Evolutionary conservation across 1,139 yeast species (phyloP).

Genomic region (Sugiyamaella paludigena): DNA sequence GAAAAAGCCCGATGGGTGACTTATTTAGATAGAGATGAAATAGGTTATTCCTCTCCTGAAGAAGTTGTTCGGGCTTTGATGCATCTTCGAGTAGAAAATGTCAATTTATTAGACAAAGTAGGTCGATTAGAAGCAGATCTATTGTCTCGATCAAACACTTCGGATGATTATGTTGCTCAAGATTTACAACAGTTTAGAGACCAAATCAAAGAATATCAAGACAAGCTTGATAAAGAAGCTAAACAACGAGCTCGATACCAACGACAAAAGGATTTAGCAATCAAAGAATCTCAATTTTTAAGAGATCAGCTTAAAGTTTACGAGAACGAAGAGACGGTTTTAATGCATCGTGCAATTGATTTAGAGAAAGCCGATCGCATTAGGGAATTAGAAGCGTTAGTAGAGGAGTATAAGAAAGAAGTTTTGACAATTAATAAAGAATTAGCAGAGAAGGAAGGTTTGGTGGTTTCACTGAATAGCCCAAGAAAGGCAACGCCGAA

Average conservation of each 20-base stretch:
- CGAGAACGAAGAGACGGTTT: conserved; percentile 33
- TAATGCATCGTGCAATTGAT: conserved; percentile 18
- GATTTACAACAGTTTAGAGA: conserved; percentile 39
- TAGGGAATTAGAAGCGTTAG: conserved; percentile 48
- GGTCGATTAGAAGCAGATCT: conserved; percentile 38
- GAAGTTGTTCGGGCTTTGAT: conserved; percentile 36
- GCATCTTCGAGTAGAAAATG: conserved; percentile 35
- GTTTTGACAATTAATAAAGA: conserved; percentile 46
- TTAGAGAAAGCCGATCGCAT: conserved; percentile 34
- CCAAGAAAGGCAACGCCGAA: conserved; percentile 21
- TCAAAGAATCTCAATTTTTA: conserved; percentile 60
- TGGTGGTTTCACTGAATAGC: conserved; percentile 27
- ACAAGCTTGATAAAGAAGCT: conserved; percentile 36
- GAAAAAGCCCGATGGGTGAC: conserved; percentile 43
- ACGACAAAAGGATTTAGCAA: conserved; percentile 52
- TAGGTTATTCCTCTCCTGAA: conserved; percentile 34
- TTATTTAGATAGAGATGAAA: conserved; percentile 32
- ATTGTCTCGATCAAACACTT: conserved; percentile 30
- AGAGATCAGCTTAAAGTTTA: conserved; percentile 47
- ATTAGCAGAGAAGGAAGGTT: conserved; percentile 36
- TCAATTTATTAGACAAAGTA: conserved; percentile 34
- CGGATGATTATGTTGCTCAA: conserved; percentile 24
- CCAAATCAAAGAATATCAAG: conserved; percentile 39
- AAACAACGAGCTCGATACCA: conserved; percentile 47
- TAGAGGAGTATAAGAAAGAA: conserved; percentile 59